These are phyloP conservation scores for Rhytidiadelphus loreus DNA, from an alignment of 225 moss, liverwort and hornwort genomes.

Conservation along the genomic window DNA sequence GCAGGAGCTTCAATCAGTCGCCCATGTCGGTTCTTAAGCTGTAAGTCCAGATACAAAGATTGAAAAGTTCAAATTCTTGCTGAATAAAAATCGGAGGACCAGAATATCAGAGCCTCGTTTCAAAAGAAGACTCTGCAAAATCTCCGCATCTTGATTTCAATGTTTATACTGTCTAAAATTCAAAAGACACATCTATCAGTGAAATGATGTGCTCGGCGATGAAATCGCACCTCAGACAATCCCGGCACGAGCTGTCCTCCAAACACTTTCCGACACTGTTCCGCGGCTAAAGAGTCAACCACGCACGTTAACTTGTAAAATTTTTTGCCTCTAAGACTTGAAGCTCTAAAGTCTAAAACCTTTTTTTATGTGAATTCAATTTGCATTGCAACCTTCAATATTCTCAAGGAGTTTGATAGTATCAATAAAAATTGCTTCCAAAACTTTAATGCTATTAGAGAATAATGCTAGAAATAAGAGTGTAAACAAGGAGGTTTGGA, in stretches of 20 bases:
- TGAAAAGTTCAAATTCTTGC: not conserved
- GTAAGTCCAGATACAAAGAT: not conserved
- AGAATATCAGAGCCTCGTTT: not conserved
- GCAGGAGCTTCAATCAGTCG: conserved; percentile 15
- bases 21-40: not conserved
- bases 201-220: too few species aligned
- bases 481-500: too few species aligned
- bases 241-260: not conserved
- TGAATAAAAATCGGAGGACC: not conserved
- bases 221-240: too few species aligned
- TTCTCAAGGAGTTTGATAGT: too few species aligned
- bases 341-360: too few species aligned
- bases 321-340: too few species aligned
- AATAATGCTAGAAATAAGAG: too few species aligned
- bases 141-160: not conserved
- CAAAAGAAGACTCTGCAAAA: not conserved
- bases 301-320: too few species aligned
- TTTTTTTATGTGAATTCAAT: too few species aligned
- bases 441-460: too few species aligned
- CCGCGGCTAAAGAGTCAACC: not conserved
- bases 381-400: too few species aligned
- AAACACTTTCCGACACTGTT: not conserved
- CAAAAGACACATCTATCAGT: not conserved
- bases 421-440: too few species aligned
- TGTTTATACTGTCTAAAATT: not conserved